Evolutionary conservation across 768 basidiomycete genomes (phyloP).

Genomic region (Holtermannia corniformis): DNA sequence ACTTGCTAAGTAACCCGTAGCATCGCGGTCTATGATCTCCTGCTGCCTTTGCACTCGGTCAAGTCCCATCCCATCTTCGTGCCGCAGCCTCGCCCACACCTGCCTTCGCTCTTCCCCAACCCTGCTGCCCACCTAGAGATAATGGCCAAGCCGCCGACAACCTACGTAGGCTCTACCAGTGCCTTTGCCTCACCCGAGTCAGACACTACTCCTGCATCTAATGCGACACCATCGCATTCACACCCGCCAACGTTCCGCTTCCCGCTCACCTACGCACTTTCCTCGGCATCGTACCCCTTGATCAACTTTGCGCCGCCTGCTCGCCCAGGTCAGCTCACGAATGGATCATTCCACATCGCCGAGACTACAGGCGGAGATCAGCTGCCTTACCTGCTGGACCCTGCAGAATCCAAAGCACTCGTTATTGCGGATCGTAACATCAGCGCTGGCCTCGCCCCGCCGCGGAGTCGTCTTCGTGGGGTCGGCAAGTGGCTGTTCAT

Average conservation of each 20-base stretch:
- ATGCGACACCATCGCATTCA: conserved; percentile 3
- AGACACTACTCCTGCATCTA: not conserved
- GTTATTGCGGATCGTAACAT: conserved; percentile 4
- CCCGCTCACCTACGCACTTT: conserved; percentile 66
- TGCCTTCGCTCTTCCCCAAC: conserved; percentile 60
- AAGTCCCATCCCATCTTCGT: conserved; percentile 62
- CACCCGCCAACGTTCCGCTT: not conserved
- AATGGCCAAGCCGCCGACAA: conserved; percentile 52
- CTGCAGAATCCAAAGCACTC: conserved; percentile 16
- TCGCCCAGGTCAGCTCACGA: conserved; percentile 21
- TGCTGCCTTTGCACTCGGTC: conserved; percentile 40
- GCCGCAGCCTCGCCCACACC: conserved; percentile 70
- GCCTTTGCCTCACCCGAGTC: conserved; percentile 9
- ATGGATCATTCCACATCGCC: conserved; percentile 27
- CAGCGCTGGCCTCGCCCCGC: not conserved
- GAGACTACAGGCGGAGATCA: conserved; percentile 25
- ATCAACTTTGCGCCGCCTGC: conserved; percentile 47
- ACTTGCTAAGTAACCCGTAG: conserved; percentile 4
- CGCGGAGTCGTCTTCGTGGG: no score
- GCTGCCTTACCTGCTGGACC: conserved; percentile 27
- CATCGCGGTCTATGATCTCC: conserved; percentile 38
- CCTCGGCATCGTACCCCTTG: conserved; percentile 67
- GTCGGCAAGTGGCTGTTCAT: not conserved
- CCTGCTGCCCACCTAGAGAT: conserved; percentile 42
- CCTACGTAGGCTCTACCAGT: conserved; percentile 58